Conservation (phyloP, 805 yeast genomes). For the Cyberlindnera suaveolens region DNA sequence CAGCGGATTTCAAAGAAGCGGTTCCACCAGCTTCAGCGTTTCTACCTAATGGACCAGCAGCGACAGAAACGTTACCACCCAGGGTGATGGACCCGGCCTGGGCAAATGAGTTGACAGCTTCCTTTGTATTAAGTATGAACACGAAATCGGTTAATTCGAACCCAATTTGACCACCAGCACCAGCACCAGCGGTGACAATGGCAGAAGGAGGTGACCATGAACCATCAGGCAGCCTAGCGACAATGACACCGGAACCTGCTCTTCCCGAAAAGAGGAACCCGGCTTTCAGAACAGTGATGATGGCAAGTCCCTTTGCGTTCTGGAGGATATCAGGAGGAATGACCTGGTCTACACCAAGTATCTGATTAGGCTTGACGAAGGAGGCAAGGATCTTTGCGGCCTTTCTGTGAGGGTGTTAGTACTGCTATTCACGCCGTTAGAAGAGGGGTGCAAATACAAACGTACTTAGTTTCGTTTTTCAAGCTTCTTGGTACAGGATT, state of each 20-base stretch:
- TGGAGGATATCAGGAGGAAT: constrained; percentile 85
- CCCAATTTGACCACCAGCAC: constrained; percentile 97
- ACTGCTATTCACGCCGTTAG: constrained; percentile 4
- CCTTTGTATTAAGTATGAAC: constrained; percentile 76
- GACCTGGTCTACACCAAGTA: constrained; percentile 79
- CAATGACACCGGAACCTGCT: constrained; percentile 95
- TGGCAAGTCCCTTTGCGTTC: constrained; percentile 88
- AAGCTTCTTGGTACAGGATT: constrained; percentile 93
- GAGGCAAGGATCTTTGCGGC: constrained; percentile 90
- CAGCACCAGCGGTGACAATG: constrained; percentile 93
- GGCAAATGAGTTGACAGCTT: constrained; percentile 91
- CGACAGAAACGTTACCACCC: constrained; percentile 92
- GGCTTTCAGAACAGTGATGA: constrained; percentile 92
- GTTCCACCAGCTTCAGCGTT: constrained; percentile 97
- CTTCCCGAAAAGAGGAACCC: constrained; percentile 95
- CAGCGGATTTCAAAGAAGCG: constrained; percentile 79
- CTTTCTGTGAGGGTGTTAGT: constrained; percentile 45
- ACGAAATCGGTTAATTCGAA: constrained; percentile 96
- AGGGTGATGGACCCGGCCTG: constrained; percentile 90
- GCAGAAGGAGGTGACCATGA: constrained; percentile 98
- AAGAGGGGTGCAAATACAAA: constrained; percentile 13
- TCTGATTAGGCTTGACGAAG: constrained; percentile 90
- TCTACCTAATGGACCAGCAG: constrained; percentile 97
- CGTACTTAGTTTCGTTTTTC: constrained; percentile 79
- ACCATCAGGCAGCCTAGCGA: constrained; percentile 91